phyloP scores from a whole-genome alignment of 2,329 filamentous ascomycete genomes.

The Aspergillus melleus region DNA sequence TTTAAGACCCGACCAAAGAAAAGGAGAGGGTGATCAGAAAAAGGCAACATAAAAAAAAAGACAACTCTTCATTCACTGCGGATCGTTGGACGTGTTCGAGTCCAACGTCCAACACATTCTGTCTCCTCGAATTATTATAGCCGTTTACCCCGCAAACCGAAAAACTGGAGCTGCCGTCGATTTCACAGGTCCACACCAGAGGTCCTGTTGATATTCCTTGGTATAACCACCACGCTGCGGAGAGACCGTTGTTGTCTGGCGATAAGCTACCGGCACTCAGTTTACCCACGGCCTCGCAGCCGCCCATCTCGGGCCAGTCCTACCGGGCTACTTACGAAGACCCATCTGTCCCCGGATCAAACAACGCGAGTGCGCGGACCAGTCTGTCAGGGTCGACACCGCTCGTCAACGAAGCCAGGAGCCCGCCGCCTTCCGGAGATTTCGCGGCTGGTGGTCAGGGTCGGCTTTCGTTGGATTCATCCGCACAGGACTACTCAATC shows the following conservation, averaged over 20 bases:
- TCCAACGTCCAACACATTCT: constrained; percentile 22
- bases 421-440: constrained; percentile 65
- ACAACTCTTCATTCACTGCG: background rate
- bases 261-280: constrained; percentile 72
- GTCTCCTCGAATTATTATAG: constrained; percentile 23
- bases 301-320: constrained; percentile 69
- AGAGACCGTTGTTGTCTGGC: constrained; percentile 67
- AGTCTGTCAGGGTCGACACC: constrained; percentile 57
- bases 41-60: constrained; percentile 1
- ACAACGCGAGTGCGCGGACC: constrained; percentile 56
- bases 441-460: constrained; percentile 49
- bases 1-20: background rate
- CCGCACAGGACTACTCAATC: constrained; percentile 35
- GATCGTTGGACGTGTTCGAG: constrained; percentile 24
- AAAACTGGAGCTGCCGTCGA: constrained; percentile 93
- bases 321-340: constrained; percentile 76
- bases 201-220: constrained; percentile 69
- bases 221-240: constrained; percentile 66
- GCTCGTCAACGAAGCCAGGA: constrained; percentile 58
- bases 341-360: constrained; percentile 49
- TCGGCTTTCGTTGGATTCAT: constrained; percentile 36
- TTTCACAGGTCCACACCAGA: constrained; percentile 79
- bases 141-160: constrained; percentile 59
- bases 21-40: background rate
- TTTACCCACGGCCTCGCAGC: constrained; percentile 63